Conservation (phyloP, 129 eudicot genomes). For the Silybum marianum region DNA sequence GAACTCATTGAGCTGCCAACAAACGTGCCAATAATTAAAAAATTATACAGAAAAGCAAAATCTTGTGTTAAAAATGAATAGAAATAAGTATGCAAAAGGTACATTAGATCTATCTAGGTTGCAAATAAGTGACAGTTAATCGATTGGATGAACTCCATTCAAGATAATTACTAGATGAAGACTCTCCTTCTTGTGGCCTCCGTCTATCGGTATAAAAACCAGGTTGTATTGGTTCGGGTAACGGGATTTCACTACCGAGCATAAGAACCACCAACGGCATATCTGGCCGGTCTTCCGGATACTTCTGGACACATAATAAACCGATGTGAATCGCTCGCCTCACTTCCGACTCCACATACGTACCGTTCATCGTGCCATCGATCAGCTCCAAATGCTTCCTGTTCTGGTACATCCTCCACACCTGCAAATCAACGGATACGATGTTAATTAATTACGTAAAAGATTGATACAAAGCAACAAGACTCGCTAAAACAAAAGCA, state of each 20-base stretch:
- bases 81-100: neutral
- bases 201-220: slow-evolving; percentile 53
- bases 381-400: slow-evolving; percentile 41
- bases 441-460: neutral
- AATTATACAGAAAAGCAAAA: neutral
- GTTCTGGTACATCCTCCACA: slow-evolving; percentile 43
- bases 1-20: too few species aligned
- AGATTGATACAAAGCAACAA: neutral
- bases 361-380: slow-evolving; percentile 28
- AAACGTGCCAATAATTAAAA: neutral
- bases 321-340: slow-evolving; percentile 38
- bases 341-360: slow-evolving; percentile 26
- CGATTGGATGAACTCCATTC: slow-evolving; percentile 41
- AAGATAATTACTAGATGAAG: slow-evolving; percentile 33
- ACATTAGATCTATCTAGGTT: slow-evolving; percentile 36
- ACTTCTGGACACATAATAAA: slow-evolving; percentile 52
- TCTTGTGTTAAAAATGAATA: neutral
- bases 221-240: slow-evolving; percentile 48
- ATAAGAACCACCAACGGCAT: slow-evolving; percentile 53
- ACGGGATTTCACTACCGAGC: slow-evolving; percentile 42
- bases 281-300: slow-evolving; percentile 59
- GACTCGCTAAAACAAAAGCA: neutral
- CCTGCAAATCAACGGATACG: slow-evolving; percentile 26
- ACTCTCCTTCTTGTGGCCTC: slow-evolving; percentile 33
- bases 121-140: slow-evolving; percentile 32